These are phyloP conservation scores for Linum lewisii DNA, from an alignment of 345 rosid genomes.

Conservation along the genomic window DNA sequence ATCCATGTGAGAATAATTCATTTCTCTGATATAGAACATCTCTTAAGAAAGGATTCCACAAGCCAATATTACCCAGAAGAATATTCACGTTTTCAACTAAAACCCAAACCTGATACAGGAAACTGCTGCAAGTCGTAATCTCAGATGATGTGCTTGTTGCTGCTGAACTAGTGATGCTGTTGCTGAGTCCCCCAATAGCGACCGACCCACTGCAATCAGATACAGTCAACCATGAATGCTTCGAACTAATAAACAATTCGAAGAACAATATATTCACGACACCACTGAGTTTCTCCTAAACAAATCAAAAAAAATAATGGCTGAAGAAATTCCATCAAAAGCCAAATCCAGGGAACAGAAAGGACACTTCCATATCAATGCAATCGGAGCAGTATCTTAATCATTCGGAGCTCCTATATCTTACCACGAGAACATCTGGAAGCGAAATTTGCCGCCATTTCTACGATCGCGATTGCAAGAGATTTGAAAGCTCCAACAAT, in stretches of 20 bases:
- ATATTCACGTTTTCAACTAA: neutral
- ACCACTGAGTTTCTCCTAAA: too few relatives aligned
- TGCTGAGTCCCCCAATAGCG: conserved; percentile 1
- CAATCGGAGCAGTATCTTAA: neutral
- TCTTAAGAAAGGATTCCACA: too few relatives aligned
- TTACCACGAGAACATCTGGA: conserved; percentile 6
- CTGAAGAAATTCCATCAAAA: too few relatives aligned
- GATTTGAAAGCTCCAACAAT: too few relatives aligned
- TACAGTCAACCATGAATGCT: neutral
- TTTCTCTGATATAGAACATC: too few relatives aligned
- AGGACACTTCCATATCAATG: neutral
- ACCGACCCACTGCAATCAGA: conserved; percentile 13
- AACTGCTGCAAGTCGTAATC: conserved; percentile 14
- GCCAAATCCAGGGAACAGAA: neutral
- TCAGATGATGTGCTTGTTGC: conserved; percentile 26
- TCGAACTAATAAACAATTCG: conserved; percentile 1
- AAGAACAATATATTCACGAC: neutral
- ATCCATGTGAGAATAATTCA: too few relatives aligned
- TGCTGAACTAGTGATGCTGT: conserved; percentile 18
- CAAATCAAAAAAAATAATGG: too few relatives aligned
- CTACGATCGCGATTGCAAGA: neutral
- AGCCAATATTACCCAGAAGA: neutral
- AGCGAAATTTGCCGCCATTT: conserved; percentile 3
- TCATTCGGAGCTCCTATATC: neutral
- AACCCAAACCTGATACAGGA: conserved; percentile 41